Conservation (phyloP, 2,329 filamentous ascomycete genomes). For the Aplosporella prunicola region DNA sequence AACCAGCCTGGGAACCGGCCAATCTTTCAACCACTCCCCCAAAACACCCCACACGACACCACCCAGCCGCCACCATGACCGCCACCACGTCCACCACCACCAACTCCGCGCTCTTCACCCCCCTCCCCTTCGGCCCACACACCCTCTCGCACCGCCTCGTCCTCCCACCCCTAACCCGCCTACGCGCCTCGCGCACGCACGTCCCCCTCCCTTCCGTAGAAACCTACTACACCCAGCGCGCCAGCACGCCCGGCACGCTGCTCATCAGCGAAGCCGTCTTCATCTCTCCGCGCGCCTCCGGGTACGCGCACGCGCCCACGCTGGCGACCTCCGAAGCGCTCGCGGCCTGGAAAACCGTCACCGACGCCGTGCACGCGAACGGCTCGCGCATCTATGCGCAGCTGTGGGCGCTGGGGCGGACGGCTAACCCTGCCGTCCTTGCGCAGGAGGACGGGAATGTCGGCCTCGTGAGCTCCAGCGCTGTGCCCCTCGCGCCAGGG, state of each 20-base stretch:
- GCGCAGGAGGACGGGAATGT: constrained; percentile 25
- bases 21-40: too few species aligned
- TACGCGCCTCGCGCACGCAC: constrained; percentile 38
- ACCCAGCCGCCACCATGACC: too few species aligned
- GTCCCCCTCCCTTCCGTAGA: constrained; percentile 33
- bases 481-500: constrained; percentile 23
- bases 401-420: constrained; percentile 52
- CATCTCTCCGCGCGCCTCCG: constrained; percentile 20
- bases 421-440: constrained; percentile 30
- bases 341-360: constrained; percentile 50
- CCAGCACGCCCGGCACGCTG: constrained; percentile 21
- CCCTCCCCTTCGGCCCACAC: constrained; percentile 18
- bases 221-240: constrained; percentile 24
- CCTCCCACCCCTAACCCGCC: constrained; percentile 26
- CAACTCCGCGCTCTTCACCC: constrained; percentile 22
- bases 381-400: constrained; percentile 53
- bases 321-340: constrained; percentile 39
- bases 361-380: constrained; percentile 53
- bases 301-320: constrained; percentile 20
- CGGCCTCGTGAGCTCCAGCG: constrained; percentile 20
- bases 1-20: too few species aligned
- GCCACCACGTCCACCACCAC: too few species aligned
- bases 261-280: constrained; percentile 27
- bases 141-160: constrained; percentile 19
- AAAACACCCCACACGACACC: too few species aligned